Percentiles rank a stretch among this genome's conserved stretches.
phyloP scores from a whole-genome alignment of 352 stramenopile species.

The Pythium aristosporum region DNA sequence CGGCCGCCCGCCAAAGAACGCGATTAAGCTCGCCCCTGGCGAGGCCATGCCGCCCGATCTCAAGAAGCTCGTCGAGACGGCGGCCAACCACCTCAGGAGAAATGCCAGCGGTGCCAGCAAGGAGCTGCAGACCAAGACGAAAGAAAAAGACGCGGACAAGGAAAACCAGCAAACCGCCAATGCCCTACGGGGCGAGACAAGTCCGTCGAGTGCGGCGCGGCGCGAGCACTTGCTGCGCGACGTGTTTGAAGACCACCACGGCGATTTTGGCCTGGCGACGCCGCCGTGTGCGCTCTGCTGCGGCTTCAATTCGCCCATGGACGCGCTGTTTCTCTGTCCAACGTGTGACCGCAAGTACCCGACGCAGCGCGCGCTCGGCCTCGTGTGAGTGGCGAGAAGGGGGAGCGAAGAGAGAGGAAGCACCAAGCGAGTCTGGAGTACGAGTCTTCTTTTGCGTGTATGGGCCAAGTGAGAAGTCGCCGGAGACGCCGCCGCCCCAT shows the following conservation, averaged over 20 bases:
- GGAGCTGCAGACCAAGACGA: constrained; percentile 8
- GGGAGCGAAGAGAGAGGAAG: not conserved
- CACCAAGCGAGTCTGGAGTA: too few species aligned
- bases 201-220: constrained; percentile 36
- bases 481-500: too few species aligned
- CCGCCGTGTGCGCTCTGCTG: constrained; percentile 58
- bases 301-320: constrained; percentile 38
- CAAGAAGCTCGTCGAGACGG: constrained; percentile 19
- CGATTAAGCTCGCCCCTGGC: constrained; percentile 20
- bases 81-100: constrained; percentile 8
- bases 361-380: constrained; percentile 67
- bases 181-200: constrained; percentile 33
- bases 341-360: constrained; percentile 81
- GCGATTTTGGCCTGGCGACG: constrained; percentile 14
- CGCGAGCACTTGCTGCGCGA: constrained; percentile 27
- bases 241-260: constrained; percentile 27
- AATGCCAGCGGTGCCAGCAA: constrained; percentile 4
- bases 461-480: too few species aligned
- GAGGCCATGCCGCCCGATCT: constrained; percentile 15
- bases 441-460: too few species aligned
- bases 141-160: constrained; percentile 15
- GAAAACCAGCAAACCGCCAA: not conserved
- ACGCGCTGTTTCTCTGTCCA: constrained; percentile 65
- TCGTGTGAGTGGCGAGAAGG: constrained; percentile 26
- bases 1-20: constrained; percentile 21